phyloP scores from a whole-genome alignment of 2,329 filamentous ascomycete genomes.

The Corniculantispora saksenae region DNA sequence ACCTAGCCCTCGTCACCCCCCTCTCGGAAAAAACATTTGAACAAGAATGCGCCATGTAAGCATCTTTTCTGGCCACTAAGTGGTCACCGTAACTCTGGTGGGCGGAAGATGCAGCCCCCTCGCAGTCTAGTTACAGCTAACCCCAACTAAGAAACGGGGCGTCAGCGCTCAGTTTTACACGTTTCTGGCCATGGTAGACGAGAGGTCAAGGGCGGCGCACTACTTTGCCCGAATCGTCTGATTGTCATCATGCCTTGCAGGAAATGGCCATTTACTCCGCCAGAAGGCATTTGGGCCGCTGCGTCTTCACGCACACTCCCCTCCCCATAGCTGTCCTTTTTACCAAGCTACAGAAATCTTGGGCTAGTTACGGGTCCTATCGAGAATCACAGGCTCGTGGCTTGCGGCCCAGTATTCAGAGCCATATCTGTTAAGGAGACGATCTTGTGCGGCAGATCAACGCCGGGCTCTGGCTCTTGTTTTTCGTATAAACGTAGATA shows the following conservation, averaged over 20 bases:
- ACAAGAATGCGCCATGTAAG: slow-evolving; percentile 1
- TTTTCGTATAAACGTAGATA: neutral
- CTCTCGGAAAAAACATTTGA: too few species aligned
- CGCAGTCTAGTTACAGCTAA: neutral
- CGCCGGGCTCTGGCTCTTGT: neutral
- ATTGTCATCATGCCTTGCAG: neutral
- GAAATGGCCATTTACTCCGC: neutral
- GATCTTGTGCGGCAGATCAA: neutral
- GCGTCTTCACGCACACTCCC: neutral
- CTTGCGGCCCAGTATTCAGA: neutral
- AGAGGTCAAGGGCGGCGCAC: neutral
- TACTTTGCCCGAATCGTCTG: neutral
- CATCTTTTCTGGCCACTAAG: neutral
- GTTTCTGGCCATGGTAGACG: neutral
- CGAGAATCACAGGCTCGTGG: neutral
- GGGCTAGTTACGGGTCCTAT: neutral
- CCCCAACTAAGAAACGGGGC: neutral
- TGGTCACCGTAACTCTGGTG: neutral
- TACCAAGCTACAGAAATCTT: neutral
- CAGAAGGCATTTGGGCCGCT: neutral
- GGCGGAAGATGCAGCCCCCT: neutral
- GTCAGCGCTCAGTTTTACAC: neutral
- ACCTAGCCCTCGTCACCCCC: neutral
- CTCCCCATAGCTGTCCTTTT: neutral
- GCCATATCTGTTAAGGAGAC: neutral